A percentile compares a stretch with the other conserved stretches of the same genome.
Evolutionary conservation across 305 asterid genomes (phyloP).

Genomic region (Solanum aculeatissimum): DNA sequence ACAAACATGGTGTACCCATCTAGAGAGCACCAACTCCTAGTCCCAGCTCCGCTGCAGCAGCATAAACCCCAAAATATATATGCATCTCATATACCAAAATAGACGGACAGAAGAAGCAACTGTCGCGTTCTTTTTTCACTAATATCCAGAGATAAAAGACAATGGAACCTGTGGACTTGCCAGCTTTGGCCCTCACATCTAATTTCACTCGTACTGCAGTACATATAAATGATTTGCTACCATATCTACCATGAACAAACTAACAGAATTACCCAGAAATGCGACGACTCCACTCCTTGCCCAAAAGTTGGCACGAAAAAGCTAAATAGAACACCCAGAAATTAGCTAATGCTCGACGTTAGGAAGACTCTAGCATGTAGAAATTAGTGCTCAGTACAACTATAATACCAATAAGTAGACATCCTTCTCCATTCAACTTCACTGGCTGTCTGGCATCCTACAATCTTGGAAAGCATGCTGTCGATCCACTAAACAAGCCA

Average conservation of each 20-base stretch:
- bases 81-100: slow-evolving; percentile 12
- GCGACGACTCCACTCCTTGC: not conserved
- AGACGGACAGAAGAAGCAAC: slow-evolving; percentile 17
- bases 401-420: not conserved
- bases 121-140: slow-evolving; percentile 7
- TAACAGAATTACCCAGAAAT: not conserved
- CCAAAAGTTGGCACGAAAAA: not conserved
- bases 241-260: not conserved
- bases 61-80: slow-evolving; percentile 23
- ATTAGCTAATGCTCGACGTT: not conserved
- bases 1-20: slow-evolving; percentile 41
- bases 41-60: slow-evolving; percentile 46
- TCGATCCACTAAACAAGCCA: not conserved
- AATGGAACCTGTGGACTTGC: not conserved
- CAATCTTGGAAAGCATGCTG: not conserved
- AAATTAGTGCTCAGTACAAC: not conserved
- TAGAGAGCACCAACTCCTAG: slow-evolving; percentile 39
- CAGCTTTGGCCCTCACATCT: not conserved
- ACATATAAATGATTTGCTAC: not conserved
- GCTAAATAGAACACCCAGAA: not conserved
- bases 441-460: not conserved
- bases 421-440: not conserved
- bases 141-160: not conserved
- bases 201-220: not conserved
- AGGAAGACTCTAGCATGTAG: not conserved